Evolutionary conservation across 495 filamentous ascomycete genomes (phyloP), one percentile per base, ranked within the genome.

Genomic region (Tuber brumale): DNA sequence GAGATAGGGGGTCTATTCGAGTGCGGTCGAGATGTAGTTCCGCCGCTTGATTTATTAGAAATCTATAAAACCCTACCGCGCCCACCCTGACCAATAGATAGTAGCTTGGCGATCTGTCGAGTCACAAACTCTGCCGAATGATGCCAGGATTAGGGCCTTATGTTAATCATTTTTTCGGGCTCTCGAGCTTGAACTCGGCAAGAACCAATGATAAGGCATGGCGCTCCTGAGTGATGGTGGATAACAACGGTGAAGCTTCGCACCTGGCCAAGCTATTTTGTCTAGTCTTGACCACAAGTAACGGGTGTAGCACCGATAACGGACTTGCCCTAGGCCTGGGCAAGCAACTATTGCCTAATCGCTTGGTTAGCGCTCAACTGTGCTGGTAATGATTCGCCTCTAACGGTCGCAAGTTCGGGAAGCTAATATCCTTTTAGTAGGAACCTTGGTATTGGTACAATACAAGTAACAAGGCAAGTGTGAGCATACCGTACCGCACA

Each of bases 81-180:
- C 61, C 27, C 18, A 31, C 73, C 27, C 39, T 75, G 35, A 71
- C 37, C 27, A 43, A 39, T 46, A 39, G 57, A 37, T 74, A 39
- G 48, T 70, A 23, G n/a, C 42, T 75, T 43, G 21, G 27, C 39
- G 35, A 19, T 37, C 41, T 45, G 27, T 10, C 42, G 44, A n/a
- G 73, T 70, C 73, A 45, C 44, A 42, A 44, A 35, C 35, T 70
- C 23, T 74, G 41, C 27, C 19, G 21, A 19, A 70, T 70, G 70
- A 71, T 39, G 23, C 41, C 8, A 8, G n/a, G 66, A 12, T 42
- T 27, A 43, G 19, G n/a, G 3, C 44, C 37, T 41, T 70, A 46
- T 10, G 73, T 70, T 42, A 44, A 70, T 44, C 23, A 21, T 75
- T 75, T 75, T 69, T 10, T 23, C 41, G 35, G 73, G 12, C 27